These are phyloP conservation scores for Nothopassalora personata DNA, from an alignment of 2,329 filamentous ascomycete species.

Conservation along the genomic window DNA sequence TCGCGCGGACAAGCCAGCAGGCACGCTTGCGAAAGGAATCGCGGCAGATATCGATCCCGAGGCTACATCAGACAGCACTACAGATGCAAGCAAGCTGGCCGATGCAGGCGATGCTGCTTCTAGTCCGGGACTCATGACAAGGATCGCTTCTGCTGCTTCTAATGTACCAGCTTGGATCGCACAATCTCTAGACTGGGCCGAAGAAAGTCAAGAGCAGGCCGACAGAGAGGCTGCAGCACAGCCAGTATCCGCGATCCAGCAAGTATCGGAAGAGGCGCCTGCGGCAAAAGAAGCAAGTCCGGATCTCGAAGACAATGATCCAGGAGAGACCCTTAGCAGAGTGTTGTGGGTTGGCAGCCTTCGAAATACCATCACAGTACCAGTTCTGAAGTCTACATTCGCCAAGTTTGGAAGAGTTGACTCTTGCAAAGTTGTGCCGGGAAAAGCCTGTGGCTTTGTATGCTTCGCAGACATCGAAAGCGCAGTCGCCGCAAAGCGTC, in stretches of 20 bases:
- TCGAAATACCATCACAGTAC: background rate
- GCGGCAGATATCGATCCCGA: background rate
- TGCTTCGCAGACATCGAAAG: background rate
- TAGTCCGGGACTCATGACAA: background rate
- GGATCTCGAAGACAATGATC: background rate
- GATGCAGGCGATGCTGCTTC: background rate
- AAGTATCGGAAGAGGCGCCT: background rate
- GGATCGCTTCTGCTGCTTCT: background rate
- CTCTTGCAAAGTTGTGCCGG: background rate
- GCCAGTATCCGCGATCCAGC: background rate
- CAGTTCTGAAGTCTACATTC: background rate
- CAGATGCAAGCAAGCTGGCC: background rate
- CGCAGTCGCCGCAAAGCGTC: background rate
- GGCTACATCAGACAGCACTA: background rate
- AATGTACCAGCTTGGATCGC: background rate
- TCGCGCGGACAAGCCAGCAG: background rate
- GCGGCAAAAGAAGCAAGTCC: background rate
- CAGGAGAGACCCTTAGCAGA: background rate
- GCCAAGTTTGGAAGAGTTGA: background rate
- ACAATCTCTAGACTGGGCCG: constrained; percentile 1
- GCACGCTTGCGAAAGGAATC: background rate
- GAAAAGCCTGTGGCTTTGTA: background rate
- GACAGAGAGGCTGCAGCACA: background rate
- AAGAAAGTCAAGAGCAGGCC: constrained; percentile 2
- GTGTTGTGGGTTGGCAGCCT: background rate